Base-by-base conservation (phyloP, 2,329 filamentous ascomycete species). In the Fusarium torreyae region DNA sequence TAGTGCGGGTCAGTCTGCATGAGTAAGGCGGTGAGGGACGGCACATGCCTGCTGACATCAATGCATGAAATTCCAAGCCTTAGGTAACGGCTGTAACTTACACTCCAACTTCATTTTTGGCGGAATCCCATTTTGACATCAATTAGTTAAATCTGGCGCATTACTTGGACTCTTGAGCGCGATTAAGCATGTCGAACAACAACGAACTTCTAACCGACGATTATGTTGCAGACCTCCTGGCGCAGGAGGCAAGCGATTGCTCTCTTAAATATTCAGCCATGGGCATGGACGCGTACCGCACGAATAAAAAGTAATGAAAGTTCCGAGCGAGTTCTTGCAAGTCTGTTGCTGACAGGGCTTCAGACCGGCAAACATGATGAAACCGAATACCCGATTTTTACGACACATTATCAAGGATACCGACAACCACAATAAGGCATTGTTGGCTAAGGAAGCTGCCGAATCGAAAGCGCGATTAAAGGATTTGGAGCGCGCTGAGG, bases 311-410 rank as follows among this genome's bases (percentile, higher is more conserved):
- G 84, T 86, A 81, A 75, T 74, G 40, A 54, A 61, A 53, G n/a
- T 49, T 17, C 51, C 43, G 43, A 40, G n/a, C 48, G 38, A 40
- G 33, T 44, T 24, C 20, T 61, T 40, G 45, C 52, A 54, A 68
- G 51, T 61, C 57, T 66, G 52, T 65, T 59, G 59, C 64, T 67
- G 69, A 71, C 69, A 53, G 51, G 45, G 53, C 62, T 54, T 61
- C 79, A 94, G 88, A 75, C 88, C 90, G 59, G 81, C 87, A 45
- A 87, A 87, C 71, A 88, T 90, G 68, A 93, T 93, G 1, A 98
- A 95, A 77, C 94, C 95, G 5, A 98, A 99, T 75, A 98, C 93
- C 0, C 88, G 92, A 34, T 98, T 98, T 77, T 82, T 99, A 42
- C 90, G 90, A 60, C 92, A 96, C 74, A 92, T 98, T 58, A 93